Evolutionary conservation across 345 rosid species (phyloP).

Genomic region (Erodium maritimum): DNA sequence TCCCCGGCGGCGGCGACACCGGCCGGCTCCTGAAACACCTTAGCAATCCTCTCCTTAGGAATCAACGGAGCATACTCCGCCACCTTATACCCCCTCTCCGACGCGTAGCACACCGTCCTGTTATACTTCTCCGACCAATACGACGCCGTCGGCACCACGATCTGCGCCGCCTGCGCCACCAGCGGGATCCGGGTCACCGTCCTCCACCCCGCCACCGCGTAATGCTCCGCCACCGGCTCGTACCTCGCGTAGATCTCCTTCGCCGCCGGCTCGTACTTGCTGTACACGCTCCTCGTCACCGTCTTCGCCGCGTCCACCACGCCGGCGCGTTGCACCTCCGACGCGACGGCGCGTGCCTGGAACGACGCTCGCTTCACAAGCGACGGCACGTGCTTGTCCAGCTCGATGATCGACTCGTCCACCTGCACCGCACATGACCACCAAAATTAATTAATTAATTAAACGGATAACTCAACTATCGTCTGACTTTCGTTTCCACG

Average conservation of each 20-base stretch:
- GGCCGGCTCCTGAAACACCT: conserved; percentile 23
- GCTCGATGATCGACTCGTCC: conserved; percentile 31
- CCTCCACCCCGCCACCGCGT: conserved; percentile 42
- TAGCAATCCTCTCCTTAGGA: conserved; percentile 46
- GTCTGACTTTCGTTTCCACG: no score
- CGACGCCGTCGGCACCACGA: conserved; percentile 45
- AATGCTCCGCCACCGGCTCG: conserved; percentile 23
- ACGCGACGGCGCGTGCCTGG: conserved; percentile 43
- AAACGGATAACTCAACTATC: no score
- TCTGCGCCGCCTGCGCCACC: conserved; percentile 39
- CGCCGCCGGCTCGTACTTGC: conserved; percentile 20
- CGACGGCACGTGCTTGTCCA: conserved; percentile 45
- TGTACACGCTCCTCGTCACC: no score
- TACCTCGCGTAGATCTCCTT: no score
- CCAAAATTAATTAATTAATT: no score
- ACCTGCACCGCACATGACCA: conserved; percentile 30
- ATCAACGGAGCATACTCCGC: conserved; percentile 45
- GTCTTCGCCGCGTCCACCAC: conserved; percentile 33
- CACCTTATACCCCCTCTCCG: conserved; percentile 32
- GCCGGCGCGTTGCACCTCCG: conserved; percentile 51
- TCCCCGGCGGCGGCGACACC: no score
- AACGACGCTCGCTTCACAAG: conserved; percentile 47
- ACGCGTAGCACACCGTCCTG: conserved; percentile 20
- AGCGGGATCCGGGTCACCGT: conserved; percentile 40
- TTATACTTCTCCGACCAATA: conserved; percentile 70